Base-by-base conservation (phyloP, 129 eudicot genomes). In the Chrysanthemum seticuspe region DNA sequence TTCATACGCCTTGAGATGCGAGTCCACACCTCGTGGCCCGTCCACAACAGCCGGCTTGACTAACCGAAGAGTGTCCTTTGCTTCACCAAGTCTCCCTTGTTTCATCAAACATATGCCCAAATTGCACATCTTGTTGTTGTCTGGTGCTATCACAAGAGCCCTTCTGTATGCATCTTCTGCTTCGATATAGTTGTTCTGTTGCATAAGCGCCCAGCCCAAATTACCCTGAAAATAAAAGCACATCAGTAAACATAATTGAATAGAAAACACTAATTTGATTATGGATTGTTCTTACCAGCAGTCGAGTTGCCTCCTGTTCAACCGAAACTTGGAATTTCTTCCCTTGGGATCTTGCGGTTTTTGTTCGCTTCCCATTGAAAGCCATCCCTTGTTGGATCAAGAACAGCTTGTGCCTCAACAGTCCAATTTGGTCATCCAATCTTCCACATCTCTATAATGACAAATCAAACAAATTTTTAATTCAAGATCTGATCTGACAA, bases 311-410 rank as follows among this genome's bases (percentile, higher is more conserved):
- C 59, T 95, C 99, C 72, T 95, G 99, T 78, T 91, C 99, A n/a
- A 95, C 96, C 8, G 99, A 95, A 47, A 95, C 99, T 62, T 95
- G 99, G 31, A 95, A 95, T 60, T 95, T 95, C 88, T 91, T 95
- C 78, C 99, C 99, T 68, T 95, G 99, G 13, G 99, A 95, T 74
- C 99, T 73, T 0, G 99, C 99, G 4, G 99, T 95, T 75, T 95
- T 95, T 3, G 99, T 95, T 25, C 99, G 85, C 84, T 95, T 95
- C 51, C 99, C 99, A 57, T 95, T 95, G 58, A 95, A 95, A 64
- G 99, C 99, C 88, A 95, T 75, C 2, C 99, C 99, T 91, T 95
- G 99, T 71, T 95, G 99, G 65, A 95, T 95, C 74, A 95, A 82
- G 74, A 76, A 95, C 78, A 95, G 68, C 55, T 95, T 95, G 70